Conservation (phyloP, 768 basidiomycete genomes). For the Suillus spraguei region DNA sequence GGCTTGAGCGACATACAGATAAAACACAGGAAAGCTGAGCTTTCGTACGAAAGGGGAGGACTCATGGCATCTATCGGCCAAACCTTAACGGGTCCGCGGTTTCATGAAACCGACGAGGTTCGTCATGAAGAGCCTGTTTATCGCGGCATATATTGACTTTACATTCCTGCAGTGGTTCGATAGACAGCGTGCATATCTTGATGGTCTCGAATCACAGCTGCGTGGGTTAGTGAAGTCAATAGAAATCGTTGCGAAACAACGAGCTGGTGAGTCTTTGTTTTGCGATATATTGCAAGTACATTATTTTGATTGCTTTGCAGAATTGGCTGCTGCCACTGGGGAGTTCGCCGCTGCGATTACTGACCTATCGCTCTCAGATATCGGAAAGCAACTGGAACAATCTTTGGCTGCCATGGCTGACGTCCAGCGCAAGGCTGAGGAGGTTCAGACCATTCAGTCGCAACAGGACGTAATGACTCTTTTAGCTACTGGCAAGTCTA, state of each 20-base stretch:
- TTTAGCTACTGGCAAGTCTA: conserved; percentile 64
- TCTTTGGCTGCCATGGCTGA: conserved; percentile 72
- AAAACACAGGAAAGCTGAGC: conserved; percentile 82
- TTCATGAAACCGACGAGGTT: conserved; percentile 89
- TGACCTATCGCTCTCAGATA: conserved; percentile 75
- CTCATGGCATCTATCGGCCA: conserved; percentile 84
- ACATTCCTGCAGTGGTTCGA: conserved; percentile 84
- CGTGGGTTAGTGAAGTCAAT: conserved; percentile 86
- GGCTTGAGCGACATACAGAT: conserved; percentile 51
- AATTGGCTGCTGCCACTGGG: conserved; percentile 66
- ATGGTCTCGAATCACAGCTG: conserved; percentile 88
- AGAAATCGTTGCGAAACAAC: conserved; percentile 81
- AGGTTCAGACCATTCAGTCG: conserved; percentile 72
- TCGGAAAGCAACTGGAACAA: conserved; percentile 71
- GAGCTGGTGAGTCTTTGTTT: conserved; percentile 53
- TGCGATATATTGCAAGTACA: background rate
- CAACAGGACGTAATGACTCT: conserved; percentile 83
- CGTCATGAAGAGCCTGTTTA: conserved; percentile 12
- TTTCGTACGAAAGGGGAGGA: conserved; percentile 77
- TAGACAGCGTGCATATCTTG: conserved; percentile 79
- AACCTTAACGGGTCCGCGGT: conserved; percentile 75
- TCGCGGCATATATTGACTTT: background rate
- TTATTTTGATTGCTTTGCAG: conserved; percentile 36
- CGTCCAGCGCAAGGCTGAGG: conserved; percentile 73
- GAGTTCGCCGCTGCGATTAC: conserved; percentile 78